Percentiles rank a stretch among this genome's conserved stretches.
These are phyloP conservation scores for Penicillium cinerascens DNA, from an alignment of 495 filamentous ascomycete species.

Conservation along the genomic window DNA sequence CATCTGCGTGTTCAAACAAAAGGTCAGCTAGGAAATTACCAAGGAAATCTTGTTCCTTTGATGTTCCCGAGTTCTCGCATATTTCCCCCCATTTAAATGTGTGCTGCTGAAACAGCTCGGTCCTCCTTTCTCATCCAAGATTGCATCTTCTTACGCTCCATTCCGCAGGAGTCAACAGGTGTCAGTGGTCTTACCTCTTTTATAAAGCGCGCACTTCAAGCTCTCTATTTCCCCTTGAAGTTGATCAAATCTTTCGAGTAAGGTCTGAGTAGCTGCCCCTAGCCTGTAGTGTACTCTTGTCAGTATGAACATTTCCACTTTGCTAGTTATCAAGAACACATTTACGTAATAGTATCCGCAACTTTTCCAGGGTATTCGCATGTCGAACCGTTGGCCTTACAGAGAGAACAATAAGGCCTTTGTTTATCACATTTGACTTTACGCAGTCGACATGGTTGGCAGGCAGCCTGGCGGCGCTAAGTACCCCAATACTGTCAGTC, in stretches of 20 bases:
- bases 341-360: neutral
- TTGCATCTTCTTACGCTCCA: too few relatives aligned
- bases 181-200: neutral
- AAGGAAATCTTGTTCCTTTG: neutral
- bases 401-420: neutral
- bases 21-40: neutral
- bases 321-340: neutral
- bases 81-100: too few relatives aligned
- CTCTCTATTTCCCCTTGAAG: neutral
- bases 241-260: neutral
- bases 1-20: neutral
- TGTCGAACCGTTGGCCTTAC: neutral
- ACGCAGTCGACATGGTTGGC: neutral
- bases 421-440: neutral
- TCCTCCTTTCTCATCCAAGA: too few relatives aligned
- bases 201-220: neutral
- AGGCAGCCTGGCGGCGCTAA: neutral
- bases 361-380: neutral
- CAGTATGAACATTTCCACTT: neutral
- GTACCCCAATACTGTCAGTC: too few relatives aligned
- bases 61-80: neutral
- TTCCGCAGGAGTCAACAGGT: too few relatives aligned
- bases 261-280: neutral
- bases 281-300: neutral
- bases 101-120: too few relatives aligned